These are phyloP conservation scores for Rusavskia elegans DNA, from an alignment of 495 filamentous ascomycete genomes.

Conservation along the genomic window DNA sequence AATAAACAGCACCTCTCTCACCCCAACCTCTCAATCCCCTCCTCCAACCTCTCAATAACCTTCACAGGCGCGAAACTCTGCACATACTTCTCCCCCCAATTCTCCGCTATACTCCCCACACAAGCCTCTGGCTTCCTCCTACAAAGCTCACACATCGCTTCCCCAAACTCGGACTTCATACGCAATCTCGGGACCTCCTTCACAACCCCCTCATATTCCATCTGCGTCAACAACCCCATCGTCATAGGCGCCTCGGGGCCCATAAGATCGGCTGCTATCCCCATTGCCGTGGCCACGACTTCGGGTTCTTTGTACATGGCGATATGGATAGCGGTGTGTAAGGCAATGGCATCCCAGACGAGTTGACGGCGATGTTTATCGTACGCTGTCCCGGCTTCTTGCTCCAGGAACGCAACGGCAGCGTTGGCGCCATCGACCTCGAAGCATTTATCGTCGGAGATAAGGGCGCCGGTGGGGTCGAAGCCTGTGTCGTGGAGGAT, in stretches of 20 bases:
- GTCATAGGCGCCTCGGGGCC: conserved; percentile 8
- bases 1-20: too few relatives aligned
- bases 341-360: conserved; percentile 39
- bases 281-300: conserved; percentile 22
- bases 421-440: conserved; percentile 39
- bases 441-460: conserved; percentile 32
- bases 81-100: conserved; percentile 21
- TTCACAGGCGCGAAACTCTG: neutral
- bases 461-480: conserved; percentile 18
- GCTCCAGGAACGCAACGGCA: conserved; percentile 25
- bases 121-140: conserved; percentile 31
- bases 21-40: neutral
- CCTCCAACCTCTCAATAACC: neutral
- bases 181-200: conserved; percentile 21
- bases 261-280: conserved; percentile 32
- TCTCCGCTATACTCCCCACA: conserved; percentile 29
- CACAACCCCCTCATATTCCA: conserved; percentile 21
- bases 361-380: conserved; percentile 23
- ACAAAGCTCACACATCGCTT: conserved; percentile 28
- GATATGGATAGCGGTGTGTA: conserved; percentile 29
- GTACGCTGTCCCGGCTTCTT: conserved; percentile 17
- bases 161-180: conserved; percentile 20
- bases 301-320: conserved; percentile 28
- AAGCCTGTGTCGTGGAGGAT: conserved; percentile 42
- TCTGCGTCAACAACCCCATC: conserved; percentile 16